Percentiles rank a stretch among this genome's conserved stretches.
These are phyloP conservation scores for Abelmoschus esculentus DNA, from an alignment of 345 rosid species.

Conservation along the genomic window DNA sequence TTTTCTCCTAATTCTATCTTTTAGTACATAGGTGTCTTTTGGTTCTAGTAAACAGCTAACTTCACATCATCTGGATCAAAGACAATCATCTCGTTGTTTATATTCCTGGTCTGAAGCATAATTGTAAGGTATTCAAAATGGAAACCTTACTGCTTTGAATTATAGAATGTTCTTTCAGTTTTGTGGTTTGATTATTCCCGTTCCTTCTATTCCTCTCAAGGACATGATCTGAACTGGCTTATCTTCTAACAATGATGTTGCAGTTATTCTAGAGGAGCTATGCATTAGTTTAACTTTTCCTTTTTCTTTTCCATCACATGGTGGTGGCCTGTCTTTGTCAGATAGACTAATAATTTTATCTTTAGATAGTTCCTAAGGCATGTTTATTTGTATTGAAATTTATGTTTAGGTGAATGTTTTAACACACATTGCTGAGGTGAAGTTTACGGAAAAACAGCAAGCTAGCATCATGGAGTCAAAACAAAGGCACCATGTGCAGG, in stretches of 20 bases:
- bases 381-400: neutral
- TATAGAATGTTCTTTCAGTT: neutral
- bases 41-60: too few species aligned
- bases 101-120: neutral
- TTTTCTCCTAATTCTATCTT: neutral
- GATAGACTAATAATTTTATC: neutral
- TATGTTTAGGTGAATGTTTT: constrained; percentile 47
- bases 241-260: neutral
- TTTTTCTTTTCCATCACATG: neutral
- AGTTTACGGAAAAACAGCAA: neutral
- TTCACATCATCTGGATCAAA: too few species aligned
- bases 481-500: constrained; percentile 44
- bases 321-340: neutral
- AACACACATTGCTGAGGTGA: constrained; percentile 40
- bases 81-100: neutral
- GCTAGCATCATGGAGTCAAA: constrained; percentile 27
- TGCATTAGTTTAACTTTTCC: neutral
- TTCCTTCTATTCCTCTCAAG: neutral
- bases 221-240: neutral
- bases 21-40: neutral
- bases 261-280: too few species aligned
- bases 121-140: neutral
- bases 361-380: neutral
- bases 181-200: neutral
- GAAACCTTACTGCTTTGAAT: neutral